phyloP scores from a whole-genome alignment of 441 rosid species.

The Populus tomentosa region DNA sequence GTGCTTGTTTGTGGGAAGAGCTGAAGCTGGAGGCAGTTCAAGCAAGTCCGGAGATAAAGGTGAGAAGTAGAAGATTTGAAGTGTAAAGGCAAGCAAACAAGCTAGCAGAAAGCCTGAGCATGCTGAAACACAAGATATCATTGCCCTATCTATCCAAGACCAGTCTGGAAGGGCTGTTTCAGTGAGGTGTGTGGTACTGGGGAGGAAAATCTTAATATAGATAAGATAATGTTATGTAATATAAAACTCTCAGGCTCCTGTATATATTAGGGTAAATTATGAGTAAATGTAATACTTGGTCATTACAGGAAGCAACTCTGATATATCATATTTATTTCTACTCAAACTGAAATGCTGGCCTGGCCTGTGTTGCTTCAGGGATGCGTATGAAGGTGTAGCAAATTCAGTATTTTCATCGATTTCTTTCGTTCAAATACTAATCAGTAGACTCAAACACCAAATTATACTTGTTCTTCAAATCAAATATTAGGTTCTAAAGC shows the following conservation, averaged over 20 bases:
- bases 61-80: conserved; percentile 40
- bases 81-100: conserved; percentile 24
- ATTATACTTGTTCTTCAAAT: no score
- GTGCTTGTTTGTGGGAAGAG: conserved; percentile 25
- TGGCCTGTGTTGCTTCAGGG: no score
- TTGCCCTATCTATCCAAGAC: neutral
- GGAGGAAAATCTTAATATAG: neutral
- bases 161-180: neutral
- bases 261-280: neutral
- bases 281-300: neutral
- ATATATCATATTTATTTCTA: no score
- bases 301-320: no score
- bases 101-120: conserved; percentile 18
- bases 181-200: neutral
- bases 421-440: no score
- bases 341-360: no score
- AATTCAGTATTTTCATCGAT: no score
- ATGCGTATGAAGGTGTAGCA: no score
- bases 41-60: conserved; percentile 41
- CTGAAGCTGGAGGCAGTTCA: conserved; percentile 21
- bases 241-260: neutral
- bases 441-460: no score
- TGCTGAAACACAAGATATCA: conserved; percentile 9
- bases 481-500: no score
- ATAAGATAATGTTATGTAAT: neutral